These are phyloP conservation scores for Cladophialophora exuberans DNA, from an alignment of 2,329 filamentous ascomycete species.

Conservation along the genomic window DNA sequence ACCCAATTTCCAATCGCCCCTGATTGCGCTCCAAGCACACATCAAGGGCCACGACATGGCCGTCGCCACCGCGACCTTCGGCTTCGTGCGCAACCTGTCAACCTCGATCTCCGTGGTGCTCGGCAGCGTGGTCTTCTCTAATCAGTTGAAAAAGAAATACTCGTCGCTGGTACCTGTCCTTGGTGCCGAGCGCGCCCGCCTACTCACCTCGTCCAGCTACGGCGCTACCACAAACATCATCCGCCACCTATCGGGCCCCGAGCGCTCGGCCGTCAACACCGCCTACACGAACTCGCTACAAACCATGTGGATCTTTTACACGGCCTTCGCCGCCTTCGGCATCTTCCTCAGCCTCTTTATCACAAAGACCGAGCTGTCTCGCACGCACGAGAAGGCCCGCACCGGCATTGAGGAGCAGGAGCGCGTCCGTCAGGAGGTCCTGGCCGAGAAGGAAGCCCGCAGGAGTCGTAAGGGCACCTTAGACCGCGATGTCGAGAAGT, in stretches of 20 bases:
- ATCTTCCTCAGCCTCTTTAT: slow-evolving; percentile 38
- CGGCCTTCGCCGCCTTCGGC: slow-evolving; percentile 35
- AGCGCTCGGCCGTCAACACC: slow-evolving; percentile 36
- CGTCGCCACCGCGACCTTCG: slow-evolving; percentile 60
- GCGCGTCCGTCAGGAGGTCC: slow-evolving; percentile 38
- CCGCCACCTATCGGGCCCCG: slow-evolving; percentile 35
- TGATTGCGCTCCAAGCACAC: slow-evolving; percentile 66
- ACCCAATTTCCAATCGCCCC: slow-evolving; percentile 64
- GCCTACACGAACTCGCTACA: slow-evolving; percentile 41
- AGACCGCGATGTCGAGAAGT: slow-evolving; percentile 17
- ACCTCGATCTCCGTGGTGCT: slow-evolving; percentile 59
- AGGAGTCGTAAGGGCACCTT: slow-evolving; percentile 6
- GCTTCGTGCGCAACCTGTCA: slow-evolving; percentile 58
- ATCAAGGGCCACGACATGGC: slow-evolving; percentile 64
- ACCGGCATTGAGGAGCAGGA: slow-evolving; percentile 51
- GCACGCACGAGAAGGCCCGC: slow-evolving; percentile 47
- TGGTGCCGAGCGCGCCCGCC: slow-evolving; percentile 35
- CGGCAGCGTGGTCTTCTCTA: slow-evolving; percentile 52
- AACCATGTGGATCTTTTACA: slow-evolving; percentile 49
- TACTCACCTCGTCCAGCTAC: slow-evolving; percentile 41
- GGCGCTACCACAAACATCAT: slow-evolving; percentile 41
- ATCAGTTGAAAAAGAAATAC: slow-evolving; percentile 41
- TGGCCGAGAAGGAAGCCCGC: slow-evolving; percentile 37
- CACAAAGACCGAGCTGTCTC: slow-evolving; percentile 41
- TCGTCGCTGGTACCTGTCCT: slow-evolving; percentile 36